phyloP scores from a whole-genome alignment of 768 basidiomycete species.

The Phallus indusiatus region DNA sequence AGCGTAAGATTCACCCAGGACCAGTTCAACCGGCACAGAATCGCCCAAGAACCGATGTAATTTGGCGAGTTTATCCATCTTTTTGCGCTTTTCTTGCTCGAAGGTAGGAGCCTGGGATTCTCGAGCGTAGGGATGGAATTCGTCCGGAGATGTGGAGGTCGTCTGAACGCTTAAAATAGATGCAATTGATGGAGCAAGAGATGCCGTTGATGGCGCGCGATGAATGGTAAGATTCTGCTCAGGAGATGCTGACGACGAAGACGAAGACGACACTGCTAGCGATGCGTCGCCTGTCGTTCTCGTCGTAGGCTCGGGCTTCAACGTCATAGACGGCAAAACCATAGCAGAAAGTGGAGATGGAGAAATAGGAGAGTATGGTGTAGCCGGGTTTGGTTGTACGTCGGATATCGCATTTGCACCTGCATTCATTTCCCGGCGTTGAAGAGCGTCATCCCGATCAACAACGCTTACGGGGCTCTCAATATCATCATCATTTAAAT shows the following conservation, averaged over 20 bases:
- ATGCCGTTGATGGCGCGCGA: conserved; percentile 32
- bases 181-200: conserved; percentile 21
- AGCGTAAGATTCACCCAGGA: conserved; percentile 25
- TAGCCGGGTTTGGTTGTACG: neutral
- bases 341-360: neutral
- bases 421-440: neutral
- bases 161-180: no score
- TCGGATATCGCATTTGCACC: neutral
- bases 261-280: neutral
- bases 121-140: neutral
- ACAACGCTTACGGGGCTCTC: neutral
- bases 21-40: conserved; percentile 60
- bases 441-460: neutral
- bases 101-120: conserved; percentile 14
- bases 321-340: neutral
- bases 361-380: neutral
- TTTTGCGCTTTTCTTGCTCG: conserved; percentile 56
- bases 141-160: neutral
- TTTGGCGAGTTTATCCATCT: conserved; percentile 69
- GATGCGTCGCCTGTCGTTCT: neutral
- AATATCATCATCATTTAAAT: conserved; percentile 57
- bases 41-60: conserved; percentile 84
- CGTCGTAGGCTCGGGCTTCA: neutral
- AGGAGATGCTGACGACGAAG: no score
- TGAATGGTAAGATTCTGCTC: neutral